Percentiles rank a stretch among this genome's conserved stretches.
phyloP scores from a whole-genome alignment of 768 basidiomycete genomes.

The Macrolepiota albuminosa region DNA sequence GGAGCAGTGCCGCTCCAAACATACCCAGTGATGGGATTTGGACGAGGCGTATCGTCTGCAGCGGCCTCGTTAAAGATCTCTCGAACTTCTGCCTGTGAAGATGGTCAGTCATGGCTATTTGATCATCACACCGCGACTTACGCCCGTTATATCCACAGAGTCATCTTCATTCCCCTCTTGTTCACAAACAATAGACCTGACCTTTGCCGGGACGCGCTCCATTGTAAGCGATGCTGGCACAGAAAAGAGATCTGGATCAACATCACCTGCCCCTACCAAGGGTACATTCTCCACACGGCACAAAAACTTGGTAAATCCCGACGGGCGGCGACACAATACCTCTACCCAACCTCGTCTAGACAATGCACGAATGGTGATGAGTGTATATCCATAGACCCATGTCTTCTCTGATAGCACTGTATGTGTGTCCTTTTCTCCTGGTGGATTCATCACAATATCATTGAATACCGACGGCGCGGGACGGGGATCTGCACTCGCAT shows the following conservation, averaged over 20 bases:
- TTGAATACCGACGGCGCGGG: slow-evolving; percentile 76
- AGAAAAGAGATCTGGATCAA: slow-evolving; percentile 72
- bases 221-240: slow-evolving; percentile 70
- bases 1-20: slow-evolving; percentile 87
- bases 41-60: slow-evolving; percentile 31
- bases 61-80: slow-evolving; percentile 18
- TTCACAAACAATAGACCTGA: slow-evolving; percentile 22
- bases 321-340: slow-evolving; percentile 78
- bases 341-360: slow-evolving; percentile 83
- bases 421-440: slow-evolving; percentile 30
- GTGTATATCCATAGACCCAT: slow-evolving; percentile 82
- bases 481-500: slow-evolving; percentile 89
- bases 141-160: slow-evolving; percentile 14
- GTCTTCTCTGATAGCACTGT: slow-evolving; percentile 55
- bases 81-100: slow-evolving; percentile 22
- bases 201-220: slow-evolving; percentile 46
- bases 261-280: slow-evolving; percentile 78
- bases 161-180: slow-evolving; percentile 19
- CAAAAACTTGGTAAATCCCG: slow-evolving; percentile 81
- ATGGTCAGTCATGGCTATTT: background rate
- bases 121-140: background rate
- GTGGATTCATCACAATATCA: slow-evolving; percentile 71
- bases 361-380: slow-evolving; percentile 78
- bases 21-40: slow-evolving; percentile 78
- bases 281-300: slow-evolving; percentile 89